Base-by-base conservation (phyloP, 2,329 filamentous ascomycete species). In the Clarireedia monteithiana region DNA sequence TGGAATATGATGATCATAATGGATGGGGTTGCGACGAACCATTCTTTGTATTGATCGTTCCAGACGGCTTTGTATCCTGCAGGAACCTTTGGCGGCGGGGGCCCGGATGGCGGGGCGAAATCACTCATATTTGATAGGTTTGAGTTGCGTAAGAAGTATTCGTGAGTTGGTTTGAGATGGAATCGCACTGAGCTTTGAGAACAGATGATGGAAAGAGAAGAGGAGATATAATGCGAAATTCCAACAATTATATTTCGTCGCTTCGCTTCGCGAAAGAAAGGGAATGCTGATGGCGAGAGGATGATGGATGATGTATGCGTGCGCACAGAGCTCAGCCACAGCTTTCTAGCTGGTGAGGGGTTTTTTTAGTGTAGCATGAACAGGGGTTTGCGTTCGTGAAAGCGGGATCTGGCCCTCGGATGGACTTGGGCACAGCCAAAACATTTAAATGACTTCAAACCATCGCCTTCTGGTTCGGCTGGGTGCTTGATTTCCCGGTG, bases 41-140 rank as follows among this genome's bases (percentile, higher is more conserved):
- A 96, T 79, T 94, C 86, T 67, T 86, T 86, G 75, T 96, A 96
- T 67, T 94, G 84, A 0, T 87, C 83, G 71, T 95, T 94, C 82
- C 85, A 95, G 62, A 89, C 88, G 84, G 48, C 50, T 50, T 57
- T 53, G 88, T 89, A 96, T 65, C 91, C 91, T 66, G 88, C 86
- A 2, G 89, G 90, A 6, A 68, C 66, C 46, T 68, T 67, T 6
- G 67, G 81, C 14, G 82, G 81, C 27, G 82, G 82, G 26, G 67
- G 66, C 5, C 65, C 65, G n/a, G 50, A 55, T 26, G 67, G 67
- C 7, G 67, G 64, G n/a, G 56, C 48, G 48, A 69, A 68, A 24
- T 68, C 66, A 30, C 55, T 58, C 66, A 68, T 69, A 10, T 34
- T 34, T 34, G 30, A 12, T 34, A 12, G 30, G 12, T 9, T 10